phyloP scores from a whole-genome alignment of 768 basidiomycete species.

The Tylopilus rubrobrunneus region DNA sequence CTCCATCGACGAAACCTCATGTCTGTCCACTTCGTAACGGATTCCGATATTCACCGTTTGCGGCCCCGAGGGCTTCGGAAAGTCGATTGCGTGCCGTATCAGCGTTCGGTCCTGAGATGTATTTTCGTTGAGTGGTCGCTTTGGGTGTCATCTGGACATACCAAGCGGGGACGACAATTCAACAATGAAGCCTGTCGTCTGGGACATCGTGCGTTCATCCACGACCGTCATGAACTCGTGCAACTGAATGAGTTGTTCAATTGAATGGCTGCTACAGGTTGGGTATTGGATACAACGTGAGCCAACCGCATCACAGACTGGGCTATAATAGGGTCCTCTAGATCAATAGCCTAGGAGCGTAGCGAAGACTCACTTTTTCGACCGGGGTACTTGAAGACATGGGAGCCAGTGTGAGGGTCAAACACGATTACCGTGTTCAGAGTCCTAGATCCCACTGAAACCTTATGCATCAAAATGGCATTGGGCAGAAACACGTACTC shows the following conservation, averaged over 20 bases:
- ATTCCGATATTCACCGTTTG: not conserved
- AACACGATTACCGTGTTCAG: not conserved
- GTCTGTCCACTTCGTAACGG: not conserved
- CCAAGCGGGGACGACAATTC: constrained; percentile 4
- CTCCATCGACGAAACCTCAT: constrained; percentile 6
- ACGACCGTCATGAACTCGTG: constrained; percentile 9
- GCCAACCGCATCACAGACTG: not conserved
- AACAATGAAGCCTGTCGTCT: constrained; percentile 10
- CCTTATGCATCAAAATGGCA: too few relatives aligned
- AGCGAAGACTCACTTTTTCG: constrained; percentile 7
- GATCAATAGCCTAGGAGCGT: not conserved
- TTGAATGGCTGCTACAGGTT: constrained; percentile 1
- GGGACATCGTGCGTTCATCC: constrained; percentile 4
- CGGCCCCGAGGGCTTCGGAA: constrained; percentile 1
- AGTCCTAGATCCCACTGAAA: too few relatives aligned
- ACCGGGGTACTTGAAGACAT: constrained; percentile 9
- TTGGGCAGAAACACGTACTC: too few relatives aligned
- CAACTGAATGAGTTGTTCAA: constrained; percentile 2
- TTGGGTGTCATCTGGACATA: not conserved
- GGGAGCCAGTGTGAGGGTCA: constrained; percentile 4
- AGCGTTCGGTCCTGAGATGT: not conserved
- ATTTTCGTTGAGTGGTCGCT: not conserved
- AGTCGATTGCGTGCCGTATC: not conserved
- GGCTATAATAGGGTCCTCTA: not conserved
- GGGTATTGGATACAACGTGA: constrained; percentile 1